Evolutionary conservation across 352 stramenopile species (phyloP), one percentile per base, ranked within the genome.

Genomic region (Phytophthora pseudosyringae): DNA sequence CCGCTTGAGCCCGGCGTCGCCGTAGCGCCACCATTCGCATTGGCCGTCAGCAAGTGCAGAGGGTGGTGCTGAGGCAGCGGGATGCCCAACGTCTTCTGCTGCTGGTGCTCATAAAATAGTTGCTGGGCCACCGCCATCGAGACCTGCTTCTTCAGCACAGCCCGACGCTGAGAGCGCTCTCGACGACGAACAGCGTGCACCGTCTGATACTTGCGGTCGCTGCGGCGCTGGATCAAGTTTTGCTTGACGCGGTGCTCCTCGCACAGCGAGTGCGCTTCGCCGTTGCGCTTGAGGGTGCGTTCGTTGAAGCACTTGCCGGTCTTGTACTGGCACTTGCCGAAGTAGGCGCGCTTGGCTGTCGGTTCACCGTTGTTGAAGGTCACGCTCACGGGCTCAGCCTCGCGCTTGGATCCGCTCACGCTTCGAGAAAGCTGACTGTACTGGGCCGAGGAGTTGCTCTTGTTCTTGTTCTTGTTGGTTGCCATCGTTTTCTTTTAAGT

Each of bases 231-330:
- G 71, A 90, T 92, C 45, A 89, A 69, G 75, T 95, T 95, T 58
- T 95, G 85, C 67, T 93, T 94, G 67, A 89, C 59, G 41, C 87
- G 85, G 73, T 95, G 87, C 56, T 95, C 84, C 41, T 95, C 87
- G 39, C 87, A 95, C 18, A 95, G 67, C 33, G 80, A 91, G 66
- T 95, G 87, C 2, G 78, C 82, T 43, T 92, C 78, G 35, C 87
- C 87, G 40, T 93, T 94, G 69, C 83, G 83, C 76, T 94, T 94
- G 60, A 91, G 73, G 26, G 87, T 90, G 58, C 87, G 85, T 63
- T 94, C 85, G 46, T 95, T 95, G 58, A 91, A 92, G 70, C 87
- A 95, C 63, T 95, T 95, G 71, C 87, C 83, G 18, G 87, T 93
- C 68, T 95, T 93, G 80, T 95, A 95, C 67, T 92, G 80, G 61